A percentile compares a stretch with the other conserved stretches of the same genome.
Conservation (phyloP, 495 filamentous ascomycete species). For the Neurospora pannonica region DNA sequence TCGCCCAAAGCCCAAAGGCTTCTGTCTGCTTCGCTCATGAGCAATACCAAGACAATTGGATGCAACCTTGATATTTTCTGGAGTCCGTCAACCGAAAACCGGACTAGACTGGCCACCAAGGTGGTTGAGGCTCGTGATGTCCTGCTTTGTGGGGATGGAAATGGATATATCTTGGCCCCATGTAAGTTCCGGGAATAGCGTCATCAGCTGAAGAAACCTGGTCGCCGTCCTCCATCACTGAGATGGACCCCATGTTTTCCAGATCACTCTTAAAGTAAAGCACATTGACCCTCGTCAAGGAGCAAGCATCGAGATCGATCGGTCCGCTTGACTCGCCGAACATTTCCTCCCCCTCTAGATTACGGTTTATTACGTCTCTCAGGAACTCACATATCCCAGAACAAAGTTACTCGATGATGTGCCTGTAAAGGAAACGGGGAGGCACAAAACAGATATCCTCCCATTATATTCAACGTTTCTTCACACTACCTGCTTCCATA, state of each 20-base stretch:
- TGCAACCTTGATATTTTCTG: neutral
- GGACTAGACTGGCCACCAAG: neutral
- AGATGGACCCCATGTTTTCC: neutral
- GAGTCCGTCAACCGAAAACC: neutral
- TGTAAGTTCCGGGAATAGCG: neutral
- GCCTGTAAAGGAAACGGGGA: neutral
- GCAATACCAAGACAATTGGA: neutral
- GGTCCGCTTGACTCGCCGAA: neutral
- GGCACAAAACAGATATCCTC: neutral
- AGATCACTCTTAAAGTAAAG: neutral
- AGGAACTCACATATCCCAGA: neutral
- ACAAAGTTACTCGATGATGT: neutral
- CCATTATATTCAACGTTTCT: neutral
- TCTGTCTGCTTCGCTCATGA: neutral
- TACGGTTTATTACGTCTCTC: neutral
- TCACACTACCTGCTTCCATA: neutral
- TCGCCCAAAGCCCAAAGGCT: neutral
- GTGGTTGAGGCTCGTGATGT: neutral
- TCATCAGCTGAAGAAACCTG: neutral
- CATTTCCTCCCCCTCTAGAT: neutral
- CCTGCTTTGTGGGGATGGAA: neutral
- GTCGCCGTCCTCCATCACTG: neutral
- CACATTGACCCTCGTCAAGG: neutral
- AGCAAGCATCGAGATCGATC: neutral
- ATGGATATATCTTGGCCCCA: neutral